Evolutionary conservation across 2,329 filamentous ascomycete genomes (phyloP), one percentile per base, ranked within the genome.

Genomic region (Cladophialophora exuberans): DNA sequence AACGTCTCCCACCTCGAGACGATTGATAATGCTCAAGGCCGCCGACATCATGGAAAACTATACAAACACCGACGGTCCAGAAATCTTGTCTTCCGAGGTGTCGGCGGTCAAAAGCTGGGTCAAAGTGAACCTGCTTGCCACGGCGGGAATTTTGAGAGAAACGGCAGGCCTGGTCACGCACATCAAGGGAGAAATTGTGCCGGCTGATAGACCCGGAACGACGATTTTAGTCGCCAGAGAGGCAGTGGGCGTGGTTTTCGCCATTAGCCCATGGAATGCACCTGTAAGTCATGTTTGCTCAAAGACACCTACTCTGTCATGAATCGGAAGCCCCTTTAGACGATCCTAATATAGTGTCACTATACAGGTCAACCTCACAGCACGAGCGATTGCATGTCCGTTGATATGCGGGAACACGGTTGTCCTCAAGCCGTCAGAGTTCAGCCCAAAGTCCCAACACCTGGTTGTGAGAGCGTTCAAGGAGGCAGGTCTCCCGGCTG

Each of bases 381-480:
- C 39, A 23, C 17, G 39, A 25, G 39, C 39, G 4, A 23, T 43
- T 43, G 39, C 39, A 23, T 18, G 39, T 43, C 39, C 39, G 7
- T 22, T 43, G 39, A 23, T 43, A 23, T 59, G 91, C 7, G 94
- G 93, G 49, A 96, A 93, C 72, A 92, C 92, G 3, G 89, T 87
- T 43, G 78, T 97, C 18, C 71, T 97, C 65, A 97, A 97, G 80
- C 92, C 93, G 3, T 94, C 89, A 18, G 94, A 97, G 75, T 82
- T 83, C 52, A 80, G 92, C 0, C 85, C 92, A 17, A 78, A 85
- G 47, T 82, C 77, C 36, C 81, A 84, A 65, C 83, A 80, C 75
- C 79, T 78, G 2, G 76, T 92, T 35, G 83, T 77, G 6, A 79
- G 80, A 18, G 75, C 86, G 25, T 80, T 90, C 67, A 81, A 81